Percentiles rank a stretch among this genome's conserved stretches.
Conservation (phyloP, 1,139 yeast genomes). For the Taphrina deformans region DNA sequence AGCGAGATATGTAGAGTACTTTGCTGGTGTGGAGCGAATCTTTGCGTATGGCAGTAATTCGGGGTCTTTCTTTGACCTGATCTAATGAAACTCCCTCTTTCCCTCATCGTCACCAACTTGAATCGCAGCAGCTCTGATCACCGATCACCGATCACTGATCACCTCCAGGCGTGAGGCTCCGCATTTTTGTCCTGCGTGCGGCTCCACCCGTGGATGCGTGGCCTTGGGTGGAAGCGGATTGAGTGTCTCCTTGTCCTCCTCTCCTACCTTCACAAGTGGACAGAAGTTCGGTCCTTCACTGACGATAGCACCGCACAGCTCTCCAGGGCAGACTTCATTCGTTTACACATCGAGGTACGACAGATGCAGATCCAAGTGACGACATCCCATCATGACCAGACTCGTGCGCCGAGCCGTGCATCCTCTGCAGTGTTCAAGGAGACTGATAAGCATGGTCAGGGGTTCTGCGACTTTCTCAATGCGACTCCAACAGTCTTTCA, state of each 20-base stretch:
- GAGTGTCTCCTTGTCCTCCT: no score
- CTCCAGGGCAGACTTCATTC: no score
- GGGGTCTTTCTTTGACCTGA: neutral
- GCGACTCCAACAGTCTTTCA: constrained; percentile 90
- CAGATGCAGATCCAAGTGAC: neutral
- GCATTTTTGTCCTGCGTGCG: no score
- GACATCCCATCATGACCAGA: neutral
- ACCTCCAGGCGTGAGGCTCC: neutral
- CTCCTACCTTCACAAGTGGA: neutral
- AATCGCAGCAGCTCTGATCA: no score
- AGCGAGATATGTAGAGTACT: neutral
- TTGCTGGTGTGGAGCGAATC: neutral
- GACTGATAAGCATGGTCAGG: constrained; percentile 11
- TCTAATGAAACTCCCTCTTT: neutral
- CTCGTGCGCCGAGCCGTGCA: neutral
- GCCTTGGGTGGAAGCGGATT: neutral
- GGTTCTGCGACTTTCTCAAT: constrained; percentile 75
- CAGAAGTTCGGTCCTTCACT: no score
- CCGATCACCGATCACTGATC: neutral
- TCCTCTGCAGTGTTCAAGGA: neutral
- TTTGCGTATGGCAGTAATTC: neutral
- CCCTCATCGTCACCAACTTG: no score
- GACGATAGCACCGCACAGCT: no score
- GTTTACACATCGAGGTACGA: neutral
- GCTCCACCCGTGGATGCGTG: neutral